Base-by-base conservation (phyloP, 768 basidiomycete genomes). In the Leccinum ochraceum region DNA sequence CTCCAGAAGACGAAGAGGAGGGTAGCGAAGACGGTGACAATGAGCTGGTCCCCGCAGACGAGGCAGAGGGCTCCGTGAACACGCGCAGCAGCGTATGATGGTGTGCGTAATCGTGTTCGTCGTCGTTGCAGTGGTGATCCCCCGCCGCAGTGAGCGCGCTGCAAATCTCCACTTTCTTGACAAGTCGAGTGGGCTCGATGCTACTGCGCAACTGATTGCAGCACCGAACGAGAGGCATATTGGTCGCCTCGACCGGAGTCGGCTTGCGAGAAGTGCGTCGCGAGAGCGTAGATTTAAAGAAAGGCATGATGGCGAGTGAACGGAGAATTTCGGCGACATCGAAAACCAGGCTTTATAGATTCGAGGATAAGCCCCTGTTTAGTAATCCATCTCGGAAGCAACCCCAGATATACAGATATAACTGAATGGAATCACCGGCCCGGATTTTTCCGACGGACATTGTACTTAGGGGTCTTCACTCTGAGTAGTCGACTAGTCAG, bases 111-210 rank as follows among this genome's bases (percentile, higher is more conserved):
- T 42, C 53, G 1, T 54, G 17, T 3, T 30, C 24, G 0, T 52
- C 20, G 10, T 32, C 56, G 10, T 20, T 1, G 1, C 16, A 17
- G 51, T 37, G 58, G 6, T 39, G 37, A 3, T 68, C 64, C 1
- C 53, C 8, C 0, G 61, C 60, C 1, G 36, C 6, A 16, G 52
- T n/a, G 0, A 36, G 24, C 0, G 60, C 61, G 0, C 60, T 66
- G 14, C 61, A 68, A 5, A 67, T 32, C 10, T 65, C 63, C 6
- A 66, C 44, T 28, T 55, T 67, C 20, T 32, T 20, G 5, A 69
- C 57, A 2, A 57, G 30, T n/a, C 57, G 52, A 16, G 58, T 26
- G 7, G 62, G 26, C 7, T 60, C 36, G 16, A n/a, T 20, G 8
- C 20, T 17, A 26, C 14, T 16, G 24, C 11, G 11, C 4, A 54